phyloP scores from a whole-genome alignment of 768 basidiomycete genomes.

The Suillus americanus region DNA sequence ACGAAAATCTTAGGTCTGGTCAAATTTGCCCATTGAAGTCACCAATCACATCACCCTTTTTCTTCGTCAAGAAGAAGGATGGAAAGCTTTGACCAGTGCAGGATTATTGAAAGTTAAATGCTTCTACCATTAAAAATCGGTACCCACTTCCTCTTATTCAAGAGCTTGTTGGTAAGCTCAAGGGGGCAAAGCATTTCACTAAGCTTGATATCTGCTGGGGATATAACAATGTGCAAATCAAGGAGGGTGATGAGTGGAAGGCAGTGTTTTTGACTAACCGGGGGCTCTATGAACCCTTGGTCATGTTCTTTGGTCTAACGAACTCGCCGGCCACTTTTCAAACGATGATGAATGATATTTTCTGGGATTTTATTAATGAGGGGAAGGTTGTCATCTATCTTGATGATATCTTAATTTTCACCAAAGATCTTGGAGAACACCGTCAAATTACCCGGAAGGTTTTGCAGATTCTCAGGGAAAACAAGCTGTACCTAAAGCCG shows the following conservation, averaged over 20 bases:
- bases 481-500: constrained; percentile 21
- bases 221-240: constrained; percentile 33
- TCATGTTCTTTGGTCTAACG: background rate
- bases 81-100: constrained; percentile 28
- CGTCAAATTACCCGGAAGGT: no score
- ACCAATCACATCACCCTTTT: background rate
- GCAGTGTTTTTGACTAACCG: constrained; percentile 19
- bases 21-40: no score
- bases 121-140: constrained; percentile 23
- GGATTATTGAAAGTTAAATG: constrained; percentile 34
- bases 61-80: constrained; percentile 38
- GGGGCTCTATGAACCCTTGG: background rate
- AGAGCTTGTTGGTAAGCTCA: constrained; percentile 24
- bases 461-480: no score
- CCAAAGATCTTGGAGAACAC: constrained; percentile 13
- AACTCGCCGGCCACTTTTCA: background rate
- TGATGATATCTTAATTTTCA: constrained; percentile 35
- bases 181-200: constrained; percentile 21
- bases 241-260: constrained; percentile 30
- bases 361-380: constrained; percentile 3
- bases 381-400: constrained; percentile 30
- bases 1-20: no score
- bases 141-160: constrained; percentile 26
- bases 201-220: constrained; percentile 31
- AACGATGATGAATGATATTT: background rate